Evolutionary conservation across 139 green algal genomes (phyloP).

Genomic region (Micractinium conductrix): DNA sequence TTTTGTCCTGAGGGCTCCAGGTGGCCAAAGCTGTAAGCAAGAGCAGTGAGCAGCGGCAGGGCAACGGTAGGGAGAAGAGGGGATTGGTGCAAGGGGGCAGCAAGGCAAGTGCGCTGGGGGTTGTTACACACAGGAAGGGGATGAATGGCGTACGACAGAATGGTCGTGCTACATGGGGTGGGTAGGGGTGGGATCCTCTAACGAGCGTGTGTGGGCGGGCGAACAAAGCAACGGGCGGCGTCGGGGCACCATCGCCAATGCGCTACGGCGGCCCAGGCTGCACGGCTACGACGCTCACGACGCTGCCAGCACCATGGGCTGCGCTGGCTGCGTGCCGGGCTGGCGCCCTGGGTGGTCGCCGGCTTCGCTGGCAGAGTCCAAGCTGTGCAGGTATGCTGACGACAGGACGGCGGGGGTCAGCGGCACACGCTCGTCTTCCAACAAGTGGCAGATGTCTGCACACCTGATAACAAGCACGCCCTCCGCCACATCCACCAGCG

Average conservation of each 20-base stretch:
- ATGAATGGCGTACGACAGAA: too few species aligned
- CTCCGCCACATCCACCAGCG: too few species aligned
- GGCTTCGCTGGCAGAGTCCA: conserved; percentile 6
- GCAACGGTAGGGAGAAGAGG: background rate
- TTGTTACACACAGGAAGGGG: too few species aligned
- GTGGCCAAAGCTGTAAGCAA: background rate
- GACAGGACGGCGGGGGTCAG: background rate
- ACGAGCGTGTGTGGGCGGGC: too few species aligned
- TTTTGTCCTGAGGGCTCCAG: too few species aligned
- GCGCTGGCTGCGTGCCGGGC: background rate
- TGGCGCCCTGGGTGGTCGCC: background rate
- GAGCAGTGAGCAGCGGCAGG: background rate
- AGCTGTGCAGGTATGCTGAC: background rate
- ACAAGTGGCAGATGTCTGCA: conserved; percentile 38
- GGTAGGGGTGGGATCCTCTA: too few species aligned
- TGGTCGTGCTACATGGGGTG: too few species aligned
- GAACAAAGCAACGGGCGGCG: too few species aligned
- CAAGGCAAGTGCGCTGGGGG: background rate
- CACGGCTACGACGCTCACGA: background rate
- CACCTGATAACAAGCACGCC: conserved; percentile 32
- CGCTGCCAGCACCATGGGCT: background rate
- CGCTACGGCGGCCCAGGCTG: too few species aligned
- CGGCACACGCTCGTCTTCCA: conserved; percentile 28
- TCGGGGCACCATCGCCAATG: too few species aligned
- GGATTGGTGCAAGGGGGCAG: background rate